Evolutionary conservation across 495 filamentous ascomycete genomes (phyloP), one percentile per base, ranked within the genome.

Genomic region (Penicillium bialowiezense): DNA sequence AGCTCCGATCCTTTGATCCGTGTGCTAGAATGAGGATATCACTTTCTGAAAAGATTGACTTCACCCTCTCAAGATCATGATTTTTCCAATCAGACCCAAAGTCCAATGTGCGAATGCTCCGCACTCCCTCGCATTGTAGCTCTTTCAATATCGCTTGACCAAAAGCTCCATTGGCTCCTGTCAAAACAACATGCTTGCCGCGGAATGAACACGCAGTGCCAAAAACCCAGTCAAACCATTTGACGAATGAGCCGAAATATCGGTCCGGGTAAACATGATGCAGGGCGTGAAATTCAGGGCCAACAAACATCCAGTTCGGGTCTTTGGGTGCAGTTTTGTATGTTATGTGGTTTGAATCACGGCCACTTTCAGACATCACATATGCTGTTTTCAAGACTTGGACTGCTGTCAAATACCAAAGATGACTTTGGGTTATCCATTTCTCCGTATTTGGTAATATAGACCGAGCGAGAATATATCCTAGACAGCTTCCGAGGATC

Each of bases 181-280:
- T 56, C 10, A 60, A 48, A 2, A 50, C 50, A 14, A 60, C 49
- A 3, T 20, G 28, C 19, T 60, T 60, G 7, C 45, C 18, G 12
- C 51, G 42, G 15, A 60, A 41, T 1, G 50, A 52, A 35, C 52
- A 60, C 1, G 58, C 58, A 5, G 58, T 60, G 7, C 58, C 58
- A 3, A 28, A 49, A 7, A 60, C 10, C 58, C 58, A 60, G 54
- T 60, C 58, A 26, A 60, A 55, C 2, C 56, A 4, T 31, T 54
- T 56, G 43, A 60, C 31, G 20, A 57, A 50, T 1, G 58, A 60
- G 15, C 58, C 46, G 37, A 60, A 57, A 39, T 60, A 60, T 5
- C 52, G 53, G 12, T 60, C 54, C 0, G 58, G 58, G n/a, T 60
- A 44, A 14, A 54, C 47, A 26, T 60, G 58, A 29, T 60, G 58